phyloP scores from a whole-genome alignment of 495 filamentous ascomycete genomes.

The Penicillium macrosclerotiorum region DNA sequence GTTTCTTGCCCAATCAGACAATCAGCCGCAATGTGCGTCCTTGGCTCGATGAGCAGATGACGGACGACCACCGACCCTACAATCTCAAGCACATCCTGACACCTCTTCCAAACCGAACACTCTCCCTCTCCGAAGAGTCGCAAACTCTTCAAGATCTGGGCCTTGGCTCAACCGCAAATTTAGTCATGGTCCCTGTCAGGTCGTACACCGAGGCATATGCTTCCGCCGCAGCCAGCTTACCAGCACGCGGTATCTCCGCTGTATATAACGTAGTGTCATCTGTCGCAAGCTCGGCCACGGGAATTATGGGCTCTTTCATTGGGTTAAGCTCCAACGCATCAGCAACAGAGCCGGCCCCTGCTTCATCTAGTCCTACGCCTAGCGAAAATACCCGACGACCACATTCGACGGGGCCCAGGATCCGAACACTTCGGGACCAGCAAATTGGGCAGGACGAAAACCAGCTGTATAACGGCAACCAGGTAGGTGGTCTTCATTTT shows the following conservation, averaged over 20 bases:
- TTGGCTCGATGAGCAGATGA: slow-evolving; percentile 66
- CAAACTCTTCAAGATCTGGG: slow-evolving; percentile 63
- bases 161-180: slow-evolving; percentile 72
- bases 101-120: slow-evolving; percentile 69
- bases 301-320: slow-evolving; percentile 55
- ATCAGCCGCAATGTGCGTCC: slow-evolving; percentile 66
- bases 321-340: slow-evolving; percentile 41
- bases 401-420: slow-evolving; percentile 31
- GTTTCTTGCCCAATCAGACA: slow-evolving; percentile 63
- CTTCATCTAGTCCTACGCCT: slow-evolving; percentile 12
- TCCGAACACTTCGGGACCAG: slow-evolving; percentile 60
- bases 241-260: slow-evolving; percentile 41
- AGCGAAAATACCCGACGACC: slow-evolving; percentile 11
- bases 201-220: slow-evolving; percentile 62
- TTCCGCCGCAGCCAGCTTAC: slow-evolving; percentile 35
- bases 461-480: slow-evolving; percentile 88
- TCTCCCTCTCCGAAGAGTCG: slow-evolving; percentile 72
- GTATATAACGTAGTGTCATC: slow-evolving; percentile 45
- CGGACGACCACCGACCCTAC: slow-evolving; percentile 59
- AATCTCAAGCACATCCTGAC: slow-evolving; percentile 82
- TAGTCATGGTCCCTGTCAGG: slow-evolving; percentile 73
- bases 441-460: slow-evolving; percentile 47
- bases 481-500: slow-evolving; percentile 55
- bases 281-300: slow-evolving; percentile 43
- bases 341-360: slow-evolving; percentile 6